phyloP scores from a whole-genome alignment of 176 grass and related monocot species.

The Oryza punctata region DNA sequence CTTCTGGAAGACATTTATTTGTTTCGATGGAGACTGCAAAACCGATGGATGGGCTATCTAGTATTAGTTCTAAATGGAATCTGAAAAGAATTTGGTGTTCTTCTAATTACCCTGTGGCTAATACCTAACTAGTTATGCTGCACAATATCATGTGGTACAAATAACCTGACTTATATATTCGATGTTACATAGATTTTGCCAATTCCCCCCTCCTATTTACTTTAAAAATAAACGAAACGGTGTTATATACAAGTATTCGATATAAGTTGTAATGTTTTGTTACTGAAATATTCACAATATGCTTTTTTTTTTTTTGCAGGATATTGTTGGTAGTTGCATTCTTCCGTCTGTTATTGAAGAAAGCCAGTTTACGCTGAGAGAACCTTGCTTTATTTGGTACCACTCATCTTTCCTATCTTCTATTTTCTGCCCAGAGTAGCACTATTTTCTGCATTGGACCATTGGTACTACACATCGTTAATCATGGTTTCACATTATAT shows the following conservation, averaged over 20 bases:
- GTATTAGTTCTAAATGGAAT: conserved; percentile 1
- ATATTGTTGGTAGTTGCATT: background rate
- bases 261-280: background rate
- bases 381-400: conserved; percentile 28
- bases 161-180: conserved; percentile 10
- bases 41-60: background rate
- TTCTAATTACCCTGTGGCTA: background rate
- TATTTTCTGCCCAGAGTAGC: background rate
- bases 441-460: background rate
- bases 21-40: background rate
- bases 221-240: background rate
- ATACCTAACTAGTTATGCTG: background rate
- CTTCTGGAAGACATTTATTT: background rate
- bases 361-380: background rate
- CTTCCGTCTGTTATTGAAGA: conserved; percentile 20
- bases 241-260: background rate
- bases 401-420: conserved; percentile 27
- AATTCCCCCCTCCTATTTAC: background rate
- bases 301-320: conserved; percentile 4
- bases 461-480: background rate
- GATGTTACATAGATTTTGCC: background rate
- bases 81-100: background rate
- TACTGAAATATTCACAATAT: conserved; percentile 1
- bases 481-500: conserved; percentile 8
- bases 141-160: background rate